Conservation (phyloP, 2,329 filamentous ascomycete genomes). For the Ophiostoma perfectum region DNA sequence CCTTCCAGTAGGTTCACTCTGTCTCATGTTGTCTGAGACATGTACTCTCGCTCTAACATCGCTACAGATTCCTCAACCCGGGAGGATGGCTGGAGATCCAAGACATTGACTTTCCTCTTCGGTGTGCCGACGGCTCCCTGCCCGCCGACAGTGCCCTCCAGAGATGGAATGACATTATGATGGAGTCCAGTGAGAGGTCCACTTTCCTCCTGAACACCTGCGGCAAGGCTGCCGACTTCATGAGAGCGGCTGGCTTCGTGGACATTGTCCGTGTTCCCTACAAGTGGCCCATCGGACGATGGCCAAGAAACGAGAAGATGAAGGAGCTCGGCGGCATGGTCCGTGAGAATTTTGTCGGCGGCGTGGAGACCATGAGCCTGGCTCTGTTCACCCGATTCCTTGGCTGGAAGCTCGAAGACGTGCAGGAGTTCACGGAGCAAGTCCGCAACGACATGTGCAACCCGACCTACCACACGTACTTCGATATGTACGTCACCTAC, state of each 20-base stretch:
- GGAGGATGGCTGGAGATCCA: slow-evolving; percentile 30
- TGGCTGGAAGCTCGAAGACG: slow-evolving; percentile 34
- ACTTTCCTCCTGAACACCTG: slow-evolving; percentile 31
- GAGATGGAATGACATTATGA: slow-evolving; percentile 32
- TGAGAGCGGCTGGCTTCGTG: slow-evolving; percentile 34
- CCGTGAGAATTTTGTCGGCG: slow-evolving; percentile 32
- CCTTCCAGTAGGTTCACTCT: slow-evolving; percentile 26
- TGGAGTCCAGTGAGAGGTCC: slow-evolving; percentile 30
- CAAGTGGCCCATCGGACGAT: slow-evolving; percentile 38
- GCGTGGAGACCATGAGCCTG: slow-evolving; percentile 35
- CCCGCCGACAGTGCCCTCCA: slow-evolving; percentile 28
- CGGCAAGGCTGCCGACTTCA: slow-evolving; percentile 30
- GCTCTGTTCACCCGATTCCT: slow-evolving; percentile 37
- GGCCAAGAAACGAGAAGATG: slow-evolving; percentile 34
- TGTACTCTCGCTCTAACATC: background rate
- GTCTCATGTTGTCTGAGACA: background rate
- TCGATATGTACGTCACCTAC: slow-evolving; percentile 31
- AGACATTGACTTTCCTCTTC: slow-evolving; percentile 33
- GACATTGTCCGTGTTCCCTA: slow-evolving; percentile 32
- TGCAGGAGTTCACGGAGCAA: slow-evolving; percentile 29
- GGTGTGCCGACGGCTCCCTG: slow-evolving; percentile 32
- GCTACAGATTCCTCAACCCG: slow-evolving; percentile 26
- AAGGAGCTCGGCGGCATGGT: slow-evolving; percentile 36
- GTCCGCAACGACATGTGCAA: slow-evolving; percentile 31
- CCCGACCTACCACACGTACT: slow-evolving; percentile 31